These are phyloP conservation scores for Bertia moriformis DNA, from an alignment of 2,329 filamentous ascomycete species.

Conservation along the genomic window DNA sequence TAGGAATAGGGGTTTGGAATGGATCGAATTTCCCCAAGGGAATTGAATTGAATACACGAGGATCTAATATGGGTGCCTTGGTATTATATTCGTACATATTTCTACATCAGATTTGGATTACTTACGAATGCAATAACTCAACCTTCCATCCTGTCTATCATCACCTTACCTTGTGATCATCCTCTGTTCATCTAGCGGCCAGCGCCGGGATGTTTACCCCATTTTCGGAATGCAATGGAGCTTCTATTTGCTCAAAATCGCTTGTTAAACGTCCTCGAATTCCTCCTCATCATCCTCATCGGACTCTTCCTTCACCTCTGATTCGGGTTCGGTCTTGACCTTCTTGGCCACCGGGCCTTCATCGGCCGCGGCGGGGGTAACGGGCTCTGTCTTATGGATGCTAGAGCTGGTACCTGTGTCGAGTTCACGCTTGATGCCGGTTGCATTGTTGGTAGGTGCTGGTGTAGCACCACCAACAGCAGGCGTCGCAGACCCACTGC, in stretches of 20 bases:
- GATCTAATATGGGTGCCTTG: neutral
- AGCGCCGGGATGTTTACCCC: too few relatives aligned
- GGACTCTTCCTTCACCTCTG: conserved; percentile 18
- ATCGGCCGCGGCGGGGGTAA: conserved; percentile 9
- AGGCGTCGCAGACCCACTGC: conserved; percentile 13
- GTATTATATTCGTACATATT: neutral
- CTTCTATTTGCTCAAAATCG: neutral
- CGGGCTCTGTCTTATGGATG: neutral
- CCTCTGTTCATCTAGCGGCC: too few relatives aligned
- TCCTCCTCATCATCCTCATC: conserved; percentile 27
- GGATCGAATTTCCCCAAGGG: too few relatives aligned
- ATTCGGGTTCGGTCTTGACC: conserved; percentile 19
- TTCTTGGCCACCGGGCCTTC: conserved; percentile 24
- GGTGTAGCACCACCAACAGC: conserved; percentile 14
- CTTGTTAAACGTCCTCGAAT: conserved; percentile 21
- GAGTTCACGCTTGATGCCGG: conserved; percentile 4
- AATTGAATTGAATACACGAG: neutral
- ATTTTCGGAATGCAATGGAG: neutral
- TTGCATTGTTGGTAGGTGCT: conserved; percentile 2
- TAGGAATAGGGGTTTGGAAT: too few relatives aligned
- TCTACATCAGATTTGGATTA: neutral
- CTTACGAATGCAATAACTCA: neutral
- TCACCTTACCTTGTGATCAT: too few relatives aligned
- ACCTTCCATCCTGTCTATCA: neutral
- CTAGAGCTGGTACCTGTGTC: conserved; percentile 5